Percentiles rank a stretch among this genome's conserved stretches.
Conservation (phyloP, 2,329 filamentous ascomycete species). For the Ophiostoma sp. region DNA sequence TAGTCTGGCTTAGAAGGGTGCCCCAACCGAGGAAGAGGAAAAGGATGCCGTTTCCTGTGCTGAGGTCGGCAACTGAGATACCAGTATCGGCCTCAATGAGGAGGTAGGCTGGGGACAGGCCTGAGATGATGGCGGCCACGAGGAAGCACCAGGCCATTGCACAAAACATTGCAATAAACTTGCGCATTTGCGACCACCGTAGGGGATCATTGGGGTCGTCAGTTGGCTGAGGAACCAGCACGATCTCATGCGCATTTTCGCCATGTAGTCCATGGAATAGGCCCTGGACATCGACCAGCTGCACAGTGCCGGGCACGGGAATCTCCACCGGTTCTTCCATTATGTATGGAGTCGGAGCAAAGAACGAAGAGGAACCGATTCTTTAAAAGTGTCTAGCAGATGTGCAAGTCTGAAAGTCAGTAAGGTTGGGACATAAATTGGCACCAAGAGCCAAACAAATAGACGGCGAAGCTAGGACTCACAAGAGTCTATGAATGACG, state of each 20-base stretch:
- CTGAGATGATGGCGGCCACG: conserved; percentile 2
- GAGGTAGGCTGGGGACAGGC: conserved; percentile 3
- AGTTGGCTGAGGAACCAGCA: conserved; percentile 4
- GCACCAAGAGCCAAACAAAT: too few species aligned
- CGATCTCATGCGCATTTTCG: not conserved
- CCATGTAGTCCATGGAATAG: conserved; percentile 3
- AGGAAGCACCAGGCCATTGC: conserved; percentile 9
- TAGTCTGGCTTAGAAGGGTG: not conserved
- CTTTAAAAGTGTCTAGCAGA: too few species aligned
- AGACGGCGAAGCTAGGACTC: too few species aligned
- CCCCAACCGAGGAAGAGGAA: conserved; percentile 9
- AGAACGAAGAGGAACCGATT: not conserved
- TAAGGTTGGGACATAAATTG: too few species aligned
- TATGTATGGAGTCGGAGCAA: not conserved
- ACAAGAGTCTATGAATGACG: not conserved
- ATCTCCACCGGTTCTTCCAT: not conserved
- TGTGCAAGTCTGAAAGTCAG: too few species aligned
- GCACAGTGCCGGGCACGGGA: conserved; percentile 5
- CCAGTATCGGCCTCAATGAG: conserved; percentile 1
- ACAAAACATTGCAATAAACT: conserved; percentile 2
- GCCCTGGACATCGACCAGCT: conserved; percentile 8
- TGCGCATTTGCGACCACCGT: not conserved
- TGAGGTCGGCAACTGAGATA: conserved; percentile 1
- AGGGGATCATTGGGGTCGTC: conserved; percentile 9
- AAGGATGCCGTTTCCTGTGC: conserved; percentile 6